Conservation (phyloP, 495 filamentous ascomycete species). For the Sordaria brevicollis region DNA sequence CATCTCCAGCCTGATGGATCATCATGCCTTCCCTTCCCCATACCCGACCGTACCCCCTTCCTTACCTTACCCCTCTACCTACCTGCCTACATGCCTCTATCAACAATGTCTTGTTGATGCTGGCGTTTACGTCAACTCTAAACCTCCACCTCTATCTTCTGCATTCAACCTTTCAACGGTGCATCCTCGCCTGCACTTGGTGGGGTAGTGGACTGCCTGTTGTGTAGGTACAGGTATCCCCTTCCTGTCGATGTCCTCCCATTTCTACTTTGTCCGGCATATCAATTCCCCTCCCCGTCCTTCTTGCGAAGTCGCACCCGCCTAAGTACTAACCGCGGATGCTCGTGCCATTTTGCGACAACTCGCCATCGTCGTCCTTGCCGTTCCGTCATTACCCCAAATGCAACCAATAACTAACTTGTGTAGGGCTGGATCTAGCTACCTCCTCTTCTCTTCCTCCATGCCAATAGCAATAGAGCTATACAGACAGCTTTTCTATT, state of each 20-base stretch:
- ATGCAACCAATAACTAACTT: neutral
- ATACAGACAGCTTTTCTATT: neutral
- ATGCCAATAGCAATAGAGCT: neutral
- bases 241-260: too few species aligned
- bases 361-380: neutral
- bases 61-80: neutral
- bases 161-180: neutral
- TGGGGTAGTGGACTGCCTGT: neutral
- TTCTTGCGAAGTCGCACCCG: neutral
- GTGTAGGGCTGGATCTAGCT: neutral
- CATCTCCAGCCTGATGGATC: neutral
- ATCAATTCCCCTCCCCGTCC: neutral
- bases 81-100: neutral
- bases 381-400: too few species aligned
- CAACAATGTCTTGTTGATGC: neutral
- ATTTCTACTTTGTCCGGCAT: too few species aligned
- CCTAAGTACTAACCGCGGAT: neutral
- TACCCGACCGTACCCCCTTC: neutral
- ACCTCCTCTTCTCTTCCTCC: neutral
- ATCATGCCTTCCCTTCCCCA: neutral
- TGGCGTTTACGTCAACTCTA: neutral
- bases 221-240: neutral
- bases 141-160: neutral
- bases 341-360: neutral
- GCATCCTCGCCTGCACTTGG: neutral